These are phyloP conservation scores for Flaveria ramosissima DNA, from an alignment of 129 eudicot genomes.

Conservation along the genomic window DNA sequence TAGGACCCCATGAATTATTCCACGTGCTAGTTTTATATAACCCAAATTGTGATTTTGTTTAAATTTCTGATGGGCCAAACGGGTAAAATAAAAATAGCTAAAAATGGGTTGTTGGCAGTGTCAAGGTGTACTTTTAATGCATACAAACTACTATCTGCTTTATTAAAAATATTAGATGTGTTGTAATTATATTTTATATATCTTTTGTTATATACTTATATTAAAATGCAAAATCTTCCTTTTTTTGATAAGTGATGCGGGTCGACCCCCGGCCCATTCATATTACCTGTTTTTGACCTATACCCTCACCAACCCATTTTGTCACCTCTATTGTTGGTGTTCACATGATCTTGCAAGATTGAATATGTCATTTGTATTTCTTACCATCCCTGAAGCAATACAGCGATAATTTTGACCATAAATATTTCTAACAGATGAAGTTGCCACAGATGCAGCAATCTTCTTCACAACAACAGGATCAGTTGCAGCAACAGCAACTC, in stretches of 20 bases:
- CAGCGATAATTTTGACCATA: constrained; percentile 18
- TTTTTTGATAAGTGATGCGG: background rate
- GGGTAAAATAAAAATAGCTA: background rate
- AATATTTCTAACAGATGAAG: constrained; percentile 61
- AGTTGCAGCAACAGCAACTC: constrained; percentile 75
- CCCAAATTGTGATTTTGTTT: background rate
- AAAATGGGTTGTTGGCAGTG: background rate
- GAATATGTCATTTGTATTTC: background rate
- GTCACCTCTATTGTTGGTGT: background rate
- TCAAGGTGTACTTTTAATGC: background rate
- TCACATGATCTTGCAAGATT: constrained; percentile 15
- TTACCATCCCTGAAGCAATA: constrained; percentile 7
- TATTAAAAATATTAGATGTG: background rate
- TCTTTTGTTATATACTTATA: background rate
- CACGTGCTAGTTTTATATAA: constrained; percentile 11
- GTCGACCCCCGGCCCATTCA: background rate
- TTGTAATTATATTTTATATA: background rate
- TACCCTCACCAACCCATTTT: background rate
- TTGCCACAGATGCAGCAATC: constrained; percentile 83
- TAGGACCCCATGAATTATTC: constrained; percentile 14
- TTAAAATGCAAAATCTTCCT: background rate
- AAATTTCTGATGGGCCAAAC: background rate
- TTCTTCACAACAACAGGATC: constrained; percentile 86
- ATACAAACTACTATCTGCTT: background rate
- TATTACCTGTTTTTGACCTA: background rate